Conservation (phyloP, 768 basidiomycete genomes). For the Flagelloscypha sp. region DNA sequence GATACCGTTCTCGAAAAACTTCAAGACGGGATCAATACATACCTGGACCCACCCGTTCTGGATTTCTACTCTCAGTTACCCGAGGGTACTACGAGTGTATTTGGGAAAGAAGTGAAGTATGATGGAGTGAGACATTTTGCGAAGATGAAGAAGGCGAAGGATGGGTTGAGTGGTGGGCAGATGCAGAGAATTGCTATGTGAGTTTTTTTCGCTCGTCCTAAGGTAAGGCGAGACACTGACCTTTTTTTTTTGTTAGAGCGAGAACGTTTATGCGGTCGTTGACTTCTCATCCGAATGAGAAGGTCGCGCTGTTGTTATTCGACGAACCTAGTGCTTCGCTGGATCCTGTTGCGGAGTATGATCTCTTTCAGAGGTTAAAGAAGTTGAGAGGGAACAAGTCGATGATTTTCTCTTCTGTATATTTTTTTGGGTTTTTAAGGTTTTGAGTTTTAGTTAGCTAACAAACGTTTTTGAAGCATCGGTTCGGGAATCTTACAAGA, state of each 20-base stretch:
- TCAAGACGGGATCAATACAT: constrained; percentile 37
- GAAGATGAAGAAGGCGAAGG: constrained; percentile 18
- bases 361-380: constrained; percentile 38
- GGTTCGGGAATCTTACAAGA: constrained; percentile 32
- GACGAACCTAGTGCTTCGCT: constrained; percentile 37
- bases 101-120: constrained; percentile 36
- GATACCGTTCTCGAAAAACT: constrained; percentile 35
- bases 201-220: constrained; percentile 17
- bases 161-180: constrained; percentile 37
- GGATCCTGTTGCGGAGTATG: constrained; percentile 41
- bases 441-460: no score
- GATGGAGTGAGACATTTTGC: constrained; percentile 24
- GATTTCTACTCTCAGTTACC: constrained; percentile 39
- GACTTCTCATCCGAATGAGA: constrained; percentile 15
- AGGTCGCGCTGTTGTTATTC: constrained; percentile 31
- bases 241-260: constrained; percentile 18
- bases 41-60: constrained; percentile 36
- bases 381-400: constrained; percentile 39
- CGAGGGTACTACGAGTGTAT: constrained; percentile 37
- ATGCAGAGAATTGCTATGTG: constrained; percentile 39
- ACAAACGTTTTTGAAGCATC: no score
- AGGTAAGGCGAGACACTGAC: not conserved
- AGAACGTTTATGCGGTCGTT: constrained; percentile 34
- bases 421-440: no score
- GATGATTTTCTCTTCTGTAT: constrained; percentile 45